Evolutionary conservation across 1,139 yeast species (phyloP).

Genomic region (Pichia sp.): DNA sequence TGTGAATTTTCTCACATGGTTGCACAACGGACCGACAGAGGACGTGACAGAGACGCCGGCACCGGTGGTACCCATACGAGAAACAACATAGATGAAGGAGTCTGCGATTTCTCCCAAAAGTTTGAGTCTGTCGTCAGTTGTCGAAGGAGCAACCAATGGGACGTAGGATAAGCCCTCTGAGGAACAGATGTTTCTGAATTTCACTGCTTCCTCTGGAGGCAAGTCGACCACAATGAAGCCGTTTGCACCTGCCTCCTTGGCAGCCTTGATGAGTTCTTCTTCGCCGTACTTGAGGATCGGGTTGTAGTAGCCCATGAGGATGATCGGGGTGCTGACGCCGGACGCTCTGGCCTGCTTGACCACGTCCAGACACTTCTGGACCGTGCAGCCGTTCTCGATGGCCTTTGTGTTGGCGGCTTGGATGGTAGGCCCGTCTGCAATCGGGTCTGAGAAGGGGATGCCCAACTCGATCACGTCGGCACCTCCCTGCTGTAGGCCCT

Average conservation of each 20-base stretch:
- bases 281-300: slow-evolving; percentile 92
- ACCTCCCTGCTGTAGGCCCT: slow-evolving; percentile 91
- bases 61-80: slow-evolving; percentile 98
- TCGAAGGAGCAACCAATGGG: slow-evolving; percentile 94
- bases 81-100: slow-evolving; percentile 91
- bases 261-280: slow-evolving; percentile 68
- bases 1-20: slow-evolving; percentile 68
- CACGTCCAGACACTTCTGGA: slow-evolving; percentile 61
- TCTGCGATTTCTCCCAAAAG: slow-evolving; percentile 85
- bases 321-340: slow-evolving; percentile 84
- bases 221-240: slow-evolving; percentile 93
- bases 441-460: slow-evolving; percentile 96
- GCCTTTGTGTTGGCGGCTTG: slow-evolving; percentile 82
- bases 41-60: slow-evolving; percentile 62
- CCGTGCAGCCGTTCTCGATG: slow-evolving; percentile 74
- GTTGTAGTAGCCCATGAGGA: slow-evolving; percentile 96
- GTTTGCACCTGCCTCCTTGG: slow-evolving; percentile 85
- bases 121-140: slow-evolving; percentile 82
- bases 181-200: slow-evolving; percentile 71
- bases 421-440: slow-evolving; percentile 97
- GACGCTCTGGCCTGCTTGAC: slow-evolving; percentile 69
- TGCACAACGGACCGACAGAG: slow-evolving; percentile 64
- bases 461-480: slow-evolving; percentile 94
- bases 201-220: slow-evolving; percentile 96
- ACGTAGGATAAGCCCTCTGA: slow-evolving; percentile 72